Conservation (phyloP, 805 yeast genomes). For the Myxozyma mucilagina region DNA sequence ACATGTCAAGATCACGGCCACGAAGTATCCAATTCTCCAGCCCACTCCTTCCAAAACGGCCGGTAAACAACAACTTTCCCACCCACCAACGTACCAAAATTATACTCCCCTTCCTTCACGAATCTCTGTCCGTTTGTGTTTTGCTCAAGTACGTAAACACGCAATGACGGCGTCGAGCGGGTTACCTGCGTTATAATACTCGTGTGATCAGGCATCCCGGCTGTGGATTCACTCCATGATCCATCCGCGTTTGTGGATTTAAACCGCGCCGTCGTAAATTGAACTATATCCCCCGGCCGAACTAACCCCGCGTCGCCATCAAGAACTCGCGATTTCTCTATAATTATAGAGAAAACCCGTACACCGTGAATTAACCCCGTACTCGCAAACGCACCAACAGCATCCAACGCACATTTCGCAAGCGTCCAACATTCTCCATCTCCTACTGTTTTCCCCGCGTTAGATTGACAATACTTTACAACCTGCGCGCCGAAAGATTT, state of each 20-base stretch:
- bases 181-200: conserved; percentile 38
- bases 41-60: conserved; percentile 41
- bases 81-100: conserved; percentile 34
- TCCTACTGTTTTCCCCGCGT: conserved; percentile 40
- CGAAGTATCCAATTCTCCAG: conserved; percentile 34
- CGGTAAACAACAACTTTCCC: conserved; percentile 40
- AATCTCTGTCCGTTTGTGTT: conserved; percentile 38
- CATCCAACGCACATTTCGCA: conserved; percentile 41
- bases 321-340: not conserved
- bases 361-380: conserved; percentile 23
- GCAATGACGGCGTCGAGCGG: conserved; percentile 5
- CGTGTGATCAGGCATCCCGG: conserved; percentile 44
- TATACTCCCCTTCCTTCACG: conserved; percentile 38
- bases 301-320: conserved; percentile 11
- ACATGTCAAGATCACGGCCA: conserved; percentile 28
- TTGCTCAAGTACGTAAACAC: conserved; percentile 36
- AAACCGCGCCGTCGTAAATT: conserved; percentile 38
- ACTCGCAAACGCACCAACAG: conserved; percentile 29
- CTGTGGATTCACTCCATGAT: conserved; percentile 13
- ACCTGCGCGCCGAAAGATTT: conserved; percentile 39
- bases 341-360: not conserved
- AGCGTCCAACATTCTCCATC: conserved; percentile 47
- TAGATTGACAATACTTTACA: conserved; percentile 42
- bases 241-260: conserved; percentile 27
- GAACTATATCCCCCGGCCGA: conserved; percentile 43